phyloP scores from a whole-genome alignment of 495 filamentous ascomycete genomes.

The Trichoderma asperelloides region DNA sequence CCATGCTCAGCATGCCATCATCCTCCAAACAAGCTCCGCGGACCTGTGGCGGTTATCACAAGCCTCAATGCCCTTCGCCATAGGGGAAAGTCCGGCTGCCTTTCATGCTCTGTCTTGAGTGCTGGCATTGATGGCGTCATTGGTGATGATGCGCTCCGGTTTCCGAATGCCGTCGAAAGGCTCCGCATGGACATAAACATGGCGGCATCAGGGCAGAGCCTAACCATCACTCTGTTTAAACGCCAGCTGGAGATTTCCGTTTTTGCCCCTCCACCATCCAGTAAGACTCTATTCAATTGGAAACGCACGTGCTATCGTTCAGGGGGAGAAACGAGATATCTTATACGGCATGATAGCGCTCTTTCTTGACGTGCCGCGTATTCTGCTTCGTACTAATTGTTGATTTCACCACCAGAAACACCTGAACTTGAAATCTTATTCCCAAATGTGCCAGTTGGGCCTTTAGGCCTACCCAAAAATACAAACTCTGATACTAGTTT shows the following conservation, averaged over 20 bases:
- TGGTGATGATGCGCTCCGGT: neutral
- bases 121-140: neutral
- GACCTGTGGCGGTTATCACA: neutral
- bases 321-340: neutral
- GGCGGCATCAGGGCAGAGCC: neutral
- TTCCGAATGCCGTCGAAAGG: neutral
- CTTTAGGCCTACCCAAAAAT: neutral
- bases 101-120: neutral
- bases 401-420: neutral
- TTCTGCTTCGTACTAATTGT: neutral
- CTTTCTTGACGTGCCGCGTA: neutral
- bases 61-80: neutral
- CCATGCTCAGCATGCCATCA: neutral
- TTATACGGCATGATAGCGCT: neutral
- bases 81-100: neutral
- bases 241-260: neutral
- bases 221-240: neutral
- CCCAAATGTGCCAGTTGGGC: neutral
- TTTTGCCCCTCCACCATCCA: neutral
- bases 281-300: neutral
- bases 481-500: conserved; percentile 7
- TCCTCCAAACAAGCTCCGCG: neutral
- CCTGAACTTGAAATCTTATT: neutral
- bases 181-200: neutral
- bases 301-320: neutral